Evolutionary conservation across 208 protist genomes (phyloP).

Genomic region (Phytomonas sp.): DNA sequence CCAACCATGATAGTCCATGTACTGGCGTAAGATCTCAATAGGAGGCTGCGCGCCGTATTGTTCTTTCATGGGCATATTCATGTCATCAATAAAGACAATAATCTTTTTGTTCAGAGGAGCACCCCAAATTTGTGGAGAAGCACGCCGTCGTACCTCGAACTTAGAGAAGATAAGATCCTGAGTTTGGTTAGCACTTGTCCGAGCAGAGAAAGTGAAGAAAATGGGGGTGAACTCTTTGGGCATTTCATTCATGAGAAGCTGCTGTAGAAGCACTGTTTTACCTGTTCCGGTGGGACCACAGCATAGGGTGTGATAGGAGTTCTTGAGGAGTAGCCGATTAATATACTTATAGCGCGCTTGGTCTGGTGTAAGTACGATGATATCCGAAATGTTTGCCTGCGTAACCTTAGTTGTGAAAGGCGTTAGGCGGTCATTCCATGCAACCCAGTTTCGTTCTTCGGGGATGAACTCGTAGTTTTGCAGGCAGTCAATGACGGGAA

Average conservation of each 20-base stretch:
- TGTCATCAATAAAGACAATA: slow-evolving; percentile 97
- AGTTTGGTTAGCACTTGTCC: slow-evolving; percentile 95
- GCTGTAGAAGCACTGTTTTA: slow-evolving; percentile 94
- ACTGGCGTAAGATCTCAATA: slow-evolving; percentile 98
- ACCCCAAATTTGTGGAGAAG: slow-evolving; percentile 92
- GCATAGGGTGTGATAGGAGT: slow-evolving; percentile 90
- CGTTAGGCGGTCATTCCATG: slow-evolving; percentile 90
- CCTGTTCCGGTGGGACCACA: slow-evolving; percentile 97
- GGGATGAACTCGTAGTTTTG: slow-evolving; percentile 94
- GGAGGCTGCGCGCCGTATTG: slow-evolving; percentile 98
- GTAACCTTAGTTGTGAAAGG: slow-evolving; percentile 81
- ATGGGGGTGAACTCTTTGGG: slow-evolving; percentile 92
- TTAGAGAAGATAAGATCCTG: slow-evolving; percentile 97
- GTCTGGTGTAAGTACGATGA: slow-evolving; percentile 97
- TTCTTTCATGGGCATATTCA: slow-evolving; percentile 98
- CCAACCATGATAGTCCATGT: slow-evolving; percentile 96
- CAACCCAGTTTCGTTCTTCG: slow-evolving; percentile 83
- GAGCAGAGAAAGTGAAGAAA: slow-evolving; percentile 96
- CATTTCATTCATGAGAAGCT: slow-evolving; percentile 93
- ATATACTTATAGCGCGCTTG: slow-evolving; percentile 95
- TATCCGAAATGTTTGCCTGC: slow-evolving; percentile 88
- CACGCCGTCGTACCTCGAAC: slow-evolving; percentile 94
- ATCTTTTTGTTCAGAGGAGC: slow-evolving; percentile 95
- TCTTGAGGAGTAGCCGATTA: slow-evolving; percentile 84
- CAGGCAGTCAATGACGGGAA: slow-evolving; percentile 88